Evolutionary conservation across 169 alveolate species (phyloP), one percentile per base, ranked within the genome.

Genomic region (Plasmodium chabaudi): DNA sequence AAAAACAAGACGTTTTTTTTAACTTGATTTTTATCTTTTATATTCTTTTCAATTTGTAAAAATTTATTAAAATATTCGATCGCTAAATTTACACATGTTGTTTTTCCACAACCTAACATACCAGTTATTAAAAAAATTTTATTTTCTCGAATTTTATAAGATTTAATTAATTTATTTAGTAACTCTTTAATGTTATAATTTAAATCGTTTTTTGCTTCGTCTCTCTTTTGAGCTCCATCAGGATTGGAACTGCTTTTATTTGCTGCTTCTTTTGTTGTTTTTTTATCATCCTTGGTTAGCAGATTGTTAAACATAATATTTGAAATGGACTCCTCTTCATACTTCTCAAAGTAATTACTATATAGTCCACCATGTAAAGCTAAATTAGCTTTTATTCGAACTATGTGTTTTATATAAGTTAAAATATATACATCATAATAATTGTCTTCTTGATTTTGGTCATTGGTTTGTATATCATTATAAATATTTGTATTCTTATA

Each of bases 281-380:
- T 47, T 19, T 19, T n/a, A 9, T 68, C 88, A 27, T 77, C 19
- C 19, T 64, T 77, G n/a, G 4, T 47, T 46, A 77, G 23, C 44
- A 77, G 49, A 49, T 63, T 63, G n/a, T 64, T 75, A 19, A 63
- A 15, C 88, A 77, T 77, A 13, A 77, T 77, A 27, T 77, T 77
- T 17, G 88, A 77, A 13, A 77, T 77, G 27, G 77, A 77, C 12
- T 77, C 88, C 51, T 77, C 88, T 44, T 77, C 88, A 77, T 64
- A 77, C 23, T 77, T 77, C 39, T 77, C 88, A 64, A 77, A 77
- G 42, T 77, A 77, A 56, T 77, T 77, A 56, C 88, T 77, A 57
- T 77, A 77, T 34, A 77, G 42, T 21, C 88, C 88, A 17, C 88
- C 88, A 68, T 77, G 88, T 55, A 77, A 46, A 5, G 88, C 88